These are phyloP conservation scores for Saccharomycopsis schoenii DNA, from an alignment of 805 yeast species.

Conservation along the genomic window DNA sequence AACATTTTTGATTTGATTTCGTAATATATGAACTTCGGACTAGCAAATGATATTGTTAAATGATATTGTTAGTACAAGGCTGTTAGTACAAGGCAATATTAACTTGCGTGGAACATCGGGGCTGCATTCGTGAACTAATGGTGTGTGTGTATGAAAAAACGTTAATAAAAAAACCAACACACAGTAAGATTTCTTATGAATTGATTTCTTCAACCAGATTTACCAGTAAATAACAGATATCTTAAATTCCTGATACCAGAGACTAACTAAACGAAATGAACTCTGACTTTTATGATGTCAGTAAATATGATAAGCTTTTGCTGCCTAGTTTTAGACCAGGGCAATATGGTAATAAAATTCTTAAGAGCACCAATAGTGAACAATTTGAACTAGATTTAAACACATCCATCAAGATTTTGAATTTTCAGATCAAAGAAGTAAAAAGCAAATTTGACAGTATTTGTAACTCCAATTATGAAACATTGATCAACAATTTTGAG, in stretches of 20 bases:
- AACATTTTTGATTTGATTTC: no score
- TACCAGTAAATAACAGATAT: no score
- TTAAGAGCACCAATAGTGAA: conserved; percentile 3
- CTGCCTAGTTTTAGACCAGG: conserved; percentile 2
- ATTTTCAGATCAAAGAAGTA: conserved; percentile 34
- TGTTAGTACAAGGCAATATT: neutral
- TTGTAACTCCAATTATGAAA: conserved; percentile 28
- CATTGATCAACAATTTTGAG: conserved; percentile 29
- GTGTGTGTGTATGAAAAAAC: neutral
- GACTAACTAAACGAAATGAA: neutral
- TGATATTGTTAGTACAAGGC: no score
- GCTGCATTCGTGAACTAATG: neutral
- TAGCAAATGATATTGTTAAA: no score
- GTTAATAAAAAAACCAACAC: neutral
- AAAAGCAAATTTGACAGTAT: conserved; percentile 30
- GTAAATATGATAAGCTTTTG: neutral
- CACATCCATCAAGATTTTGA: conserved; percentile 33
- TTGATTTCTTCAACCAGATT: no score
- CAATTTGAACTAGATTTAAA: conserved; percentile 30
- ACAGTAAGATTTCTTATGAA: neutral
- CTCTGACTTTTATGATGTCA: conserved; percentile 3
- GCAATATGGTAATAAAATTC: conserved; percentile 7
- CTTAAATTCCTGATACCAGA: no score
- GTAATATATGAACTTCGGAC: no score
- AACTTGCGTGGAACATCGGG: neutral